Evolutionary conservation across 257 asterid species (phyloP).

Genomic region (Marsdenia floribunda): DNA sequence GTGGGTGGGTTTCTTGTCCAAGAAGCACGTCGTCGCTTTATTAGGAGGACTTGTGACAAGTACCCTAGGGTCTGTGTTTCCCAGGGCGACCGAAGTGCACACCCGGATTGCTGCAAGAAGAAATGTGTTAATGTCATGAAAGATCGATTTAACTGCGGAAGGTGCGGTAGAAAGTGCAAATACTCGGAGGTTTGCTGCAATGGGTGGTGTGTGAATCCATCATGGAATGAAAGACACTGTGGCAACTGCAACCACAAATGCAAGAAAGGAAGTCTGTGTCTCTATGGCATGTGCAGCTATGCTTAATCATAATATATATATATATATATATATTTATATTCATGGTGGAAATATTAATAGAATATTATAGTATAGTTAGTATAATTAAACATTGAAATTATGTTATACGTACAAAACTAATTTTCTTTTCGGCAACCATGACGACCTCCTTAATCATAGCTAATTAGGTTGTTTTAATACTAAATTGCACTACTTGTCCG

Average conservation of each 20-base stretch:
- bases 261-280: constrained; percentile 24
- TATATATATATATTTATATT: too few relatives aligned
- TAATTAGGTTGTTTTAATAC: too few relatives aligned
- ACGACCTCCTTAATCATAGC: too few relatives aligned
- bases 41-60: constrained; percentile 19
- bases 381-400: too few relatives aligned
- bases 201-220: constrained; percentile 27
- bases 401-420: too few relatives aligned
- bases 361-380: too few relatives aligned
- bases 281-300: constrained; percentile 31
- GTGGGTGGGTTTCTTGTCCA: background rate
- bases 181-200: constrained; percentile 29
- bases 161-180: constrained; percentile 32
- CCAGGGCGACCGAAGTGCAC: constrained; percentile 13
- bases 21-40: background rate
- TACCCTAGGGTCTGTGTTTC: constrained; percentile 28
- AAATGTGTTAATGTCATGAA: constrained; percentile 28
- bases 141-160: constrained; percentile 32
- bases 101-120: constrained; percentile 38
- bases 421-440: too few relatives aligned
- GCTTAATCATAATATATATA: constrained; percentile 10
- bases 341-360: too few relatives aligned
- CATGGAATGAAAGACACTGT: constrained; percentile 29
- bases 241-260: constrained; percentile 29
- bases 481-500: too few relatives aligned